phyloP scores from a whole-genome alignment of 2,329 filamentous ascomycete species.

The Ceratocystis papillata region DNA sequence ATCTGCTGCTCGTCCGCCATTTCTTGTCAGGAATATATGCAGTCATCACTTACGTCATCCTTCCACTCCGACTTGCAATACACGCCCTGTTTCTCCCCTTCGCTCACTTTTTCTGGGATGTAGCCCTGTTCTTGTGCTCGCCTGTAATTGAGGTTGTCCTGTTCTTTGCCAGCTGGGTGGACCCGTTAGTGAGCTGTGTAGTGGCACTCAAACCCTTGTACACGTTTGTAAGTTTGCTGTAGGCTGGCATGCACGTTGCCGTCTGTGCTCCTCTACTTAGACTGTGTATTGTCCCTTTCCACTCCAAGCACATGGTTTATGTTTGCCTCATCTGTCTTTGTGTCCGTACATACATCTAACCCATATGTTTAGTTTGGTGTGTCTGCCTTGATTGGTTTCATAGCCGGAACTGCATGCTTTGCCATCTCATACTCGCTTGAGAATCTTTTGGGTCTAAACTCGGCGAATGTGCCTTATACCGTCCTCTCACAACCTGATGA shows the following conservation, averaged over 20 bases:
- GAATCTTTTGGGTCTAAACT: background rate
- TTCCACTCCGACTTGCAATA: background rate
- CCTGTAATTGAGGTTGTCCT: slow-evolving; percentile 13
- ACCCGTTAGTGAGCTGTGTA: background rate
- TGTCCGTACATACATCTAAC: background rate
- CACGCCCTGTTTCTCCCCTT: background rate
- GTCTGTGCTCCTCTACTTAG: slow-evolving; percentile 2
- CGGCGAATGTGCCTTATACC: background rate
- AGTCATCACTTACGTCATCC: background rate
- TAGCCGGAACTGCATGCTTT: slow-evolving; percentile 18
- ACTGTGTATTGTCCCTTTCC: background rate
- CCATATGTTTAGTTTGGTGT: slow-evolving; percentile 14
- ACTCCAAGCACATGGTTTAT: background rate
- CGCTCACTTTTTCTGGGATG: background rate
- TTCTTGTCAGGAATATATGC: background rate
- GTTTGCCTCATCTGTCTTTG: background rate
- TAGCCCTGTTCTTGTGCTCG: slow-evolving; percentile 9
- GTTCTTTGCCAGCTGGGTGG: slow-evolving; percentile 15
- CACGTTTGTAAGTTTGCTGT: slow-evolving; percentile 22
- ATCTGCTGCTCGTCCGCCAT: background rate
- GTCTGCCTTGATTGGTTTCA: slow-evolving; percentile 20
- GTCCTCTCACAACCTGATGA: background rate
- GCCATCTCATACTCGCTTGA: slow-evolving; percentile 11
- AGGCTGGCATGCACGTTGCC: background rate
- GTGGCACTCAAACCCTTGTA: slow-evolving; percentile 19